Conservation (phyloP, 495 filamentous ascomycete species). For the Penicillium malachiteum region DNA sequence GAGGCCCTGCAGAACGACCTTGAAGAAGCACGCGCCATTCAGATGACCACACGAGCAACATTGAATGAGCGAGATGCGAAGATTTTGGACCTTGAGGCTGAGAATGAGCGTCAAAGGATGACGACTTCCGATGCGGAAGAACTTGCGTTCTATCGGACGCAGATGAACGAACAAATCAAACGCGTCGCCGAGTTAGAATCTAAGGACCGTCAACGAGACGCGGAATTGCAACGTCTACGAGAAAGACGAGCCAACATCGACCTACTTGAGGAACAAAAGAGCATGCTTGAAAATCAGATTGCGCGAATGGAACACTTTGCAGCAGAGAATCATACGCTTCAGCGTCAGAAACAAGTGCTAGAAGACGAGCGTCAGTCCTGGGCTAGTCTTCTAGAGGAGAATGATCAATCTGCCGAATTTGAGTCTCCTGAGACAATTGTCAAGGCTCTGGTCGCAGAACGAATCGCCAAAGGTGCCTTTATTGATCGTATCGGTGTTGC, state of each 20-base stretch:
- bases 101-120: constrained; percentile 77
- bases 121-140: constrained; percentile 84
- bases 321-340: constrained; percentile 70
- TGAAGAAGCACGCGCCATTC: constrained; percentile 56
- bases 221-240: constrained; percentile 76
- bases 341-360: constrained; percentile 78
- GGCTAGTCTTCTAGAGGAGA: constrained; percentile 78
- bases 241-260: constrained; percentile 81
- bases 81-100: constrained; percentile 71
- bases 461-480: constrained; percentile 72
- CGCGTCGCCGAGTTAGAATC: constrained; percentile 84
- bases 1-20: constrained; percentile 72
- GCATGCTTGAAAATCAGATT: constrained; percentile 72
- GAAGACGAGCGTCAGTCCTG: constrained; percentile 87
- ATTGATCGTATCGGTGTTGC: constrained; percentile 74
- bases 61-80: constrained; percentile 67
- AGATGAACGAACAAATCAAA: constrained; percentile 83
- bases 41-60: constrained; percentile 66
- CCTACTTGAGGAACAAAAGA: constrained; percentile 95
- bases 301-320: constrained; percentile 72
- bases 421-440: constrained; percentile 88
- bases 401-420: constrained; percentile 66
- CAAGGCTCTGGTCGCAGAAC: constrained; percentile 75
- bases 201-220: constrained; percentile 73
- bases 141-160: constrained; percentile 74